phyloP scores from a whole-genome alignment of 371 early-diverging fungal species.

The Saksenaea vasiformis region DNA sequence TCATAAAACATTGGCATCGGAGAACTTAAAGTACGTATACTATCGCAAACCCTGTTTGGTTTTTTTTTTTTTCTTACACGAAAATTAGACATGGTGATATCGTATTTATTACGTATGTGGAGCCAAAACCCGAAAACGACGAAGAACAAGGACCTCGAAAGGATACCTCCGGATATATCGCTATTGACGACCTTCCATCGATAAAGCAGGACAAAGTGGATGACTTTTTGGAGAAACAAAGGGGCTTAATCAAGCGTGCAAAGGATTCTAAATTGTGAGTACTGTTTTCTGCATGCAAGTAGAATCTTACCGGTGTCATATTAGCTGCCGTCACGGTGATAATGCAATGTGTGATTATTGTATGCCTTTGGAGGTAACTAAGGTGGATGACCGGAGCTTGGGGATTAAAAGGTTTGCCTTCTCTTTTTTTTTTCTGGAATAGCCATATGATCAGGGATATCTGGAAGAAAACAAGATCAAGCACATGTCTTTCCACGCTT shows the following conservation, averaged over 20 bases:
- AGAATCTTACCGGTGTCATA: background rate
- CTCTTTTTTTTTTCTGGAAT: too few species aligned
- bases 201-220: constrained; percentile 82
- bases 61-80: background rate
- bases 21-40: constrained; percentile 48
- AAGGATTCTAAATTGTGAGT: constrained; percentile 83
- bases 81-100: constrained; percentile 78
- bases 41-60: background rate
- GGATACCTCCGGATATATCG: constrained; percentile 19
- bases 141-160: constrained; percentile 7
- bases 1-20: constrained; percentile 43
- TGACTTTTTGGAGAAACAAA: constrained; percentile 75
- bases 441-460: constrained; percentile 90
- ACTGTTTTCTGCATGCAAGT: background rate
- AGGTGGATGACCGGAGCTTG: background rate
- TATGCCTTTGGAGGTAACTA: constrained; percentile 82
- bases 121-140: constrained; percentile 28
- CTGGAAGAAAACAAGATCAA: constrained; percentile 92
- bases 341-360: constrained; percentile 99
- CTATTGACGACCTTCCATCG: constrained; percentile 14
- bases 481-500: constrained; percentile 96
- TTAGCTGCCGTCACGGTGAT: constrained; percentile 87
- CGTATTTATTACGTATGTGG: constrained; percentile 63
- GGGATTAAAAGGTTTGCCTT: too few species aligned
- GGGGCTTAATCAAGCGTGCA: constrained; percentile 82